Evolutionary conservation across 2,329 filamentous ascomycete species (phyloP), one percentile per base, ranked within the genome.

Genomic region (Fusarium tupiense): DNA sequence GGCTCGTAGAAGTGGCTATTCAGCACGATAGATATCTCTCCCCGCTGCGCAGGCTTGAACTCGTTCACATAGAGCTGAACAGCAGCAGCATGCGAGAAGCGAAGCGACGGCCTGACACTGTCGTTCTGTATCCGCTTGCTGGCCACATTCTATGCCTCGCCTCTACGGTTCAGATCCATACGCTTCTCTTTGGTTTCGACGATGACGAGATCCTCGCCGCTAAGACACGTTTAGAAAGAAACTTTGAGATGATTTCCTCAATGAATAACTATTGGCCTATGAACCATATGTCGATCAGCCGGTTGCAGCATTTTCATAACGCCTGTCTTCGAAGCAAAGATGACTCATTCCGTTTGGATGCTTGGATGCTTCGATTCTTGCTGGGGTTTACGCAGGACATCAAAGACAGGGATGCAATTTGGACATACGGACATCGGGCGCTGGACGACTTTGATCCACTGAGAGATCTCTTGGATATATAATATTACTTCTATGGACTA

Each of bases 221-320:
- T 5, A 80, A 81, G 37, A 67, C 64, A 16, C 79, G 82, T 13
- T 78, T 87, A 3, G 84, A 85, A 69, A 78, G 78, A 26, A 87
- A 87, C 63, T 87, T 87, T 63, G 79, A 83, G 67, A 83, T 85
- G 24, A 75, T 87, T n/a, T 81, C 82, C 2, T 75, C 80, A 11
- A 70, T 88, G 40, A 77, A 83, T 38, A 77, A 73, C 6, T 84
- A 82, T 61, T 87, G 85, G 85, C 82, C 84, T 0, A 61, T 49
- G 35, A 41, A 71, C 12, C 46, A 60, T 5, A 57, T 54, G 17
- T 67, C 67, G 3, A 54, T 71, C 33, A 60, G 46, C 29, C 49
- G 59, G 7, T 50, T 72, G 4, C 26, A 67, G 20, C 49, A 61
- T 22, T 72, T 72, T 33, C 67, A 71, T 29, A 64, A 71, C 12